Conservation (phyloP, 768 basidiomycete genomes). For the Tulasnella calospora region DNA sequence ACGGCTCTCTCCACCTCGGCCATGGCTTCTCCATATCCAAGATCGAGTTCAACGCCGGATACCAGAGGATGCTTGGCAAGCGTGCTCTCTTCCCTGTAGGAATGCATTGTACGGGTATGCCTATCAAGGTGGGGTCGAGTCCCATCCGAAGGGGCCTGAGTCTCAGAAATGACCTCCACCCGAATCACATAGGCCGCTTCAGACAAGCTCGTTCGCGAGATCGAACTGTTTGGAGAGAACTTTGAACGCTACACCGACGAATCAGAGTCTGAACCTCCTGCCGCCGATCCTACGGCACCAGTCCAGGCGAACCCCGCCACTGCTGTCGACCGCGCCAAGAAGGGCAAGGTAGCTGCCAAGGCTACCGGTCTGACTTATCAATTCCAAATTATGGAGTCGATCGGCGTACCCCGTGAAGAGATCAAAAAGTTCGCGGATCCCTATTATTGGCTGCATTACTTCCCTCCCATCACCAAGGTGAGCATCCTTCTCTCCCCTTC, state of each 20-base stretch:
- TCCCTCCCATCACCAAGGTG: conserved; percentile 91
- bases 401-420: conserved; percentile 79
- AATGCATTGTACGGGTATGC: conserved; percentile 97
- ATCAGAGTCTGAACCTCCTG: conserved; percentile 41
- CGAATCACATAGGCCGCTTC: conserved; percentile 65
- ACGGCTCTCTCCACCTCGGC: conserved; percentile 92
- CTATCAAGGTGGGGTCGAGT: conserved; percentile 79
- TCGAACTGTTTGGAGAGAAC: conserved; percentile 88
- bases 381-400: conserved; percentile 97
- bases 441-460: conserved; percentile 86
- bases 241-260: conserved; percentile 64
- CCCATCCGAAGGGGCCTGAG: not conserved
- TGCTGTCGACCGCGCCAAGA: conserved; percentile 74
- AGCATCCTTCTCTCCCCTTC: conserved; percentile 33
- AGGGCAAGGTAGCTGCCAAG: conserved; percentile 91
- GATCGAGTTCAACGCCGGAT: conserved; percentile 94
- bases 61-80: conserved; percentile 92
- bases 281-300: conserved; percentile 37
- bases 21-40: conserved; percentile 98
- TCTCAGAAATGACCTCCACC: not conserved
- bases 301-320: conserved; percentile 36
- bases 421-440: conserved; percentile 97
- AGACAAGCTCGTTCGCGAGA: conserved; percentile 96
- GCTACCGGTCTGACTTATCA: conserved; percentile 92
- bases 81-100: conserved; percentile 94